Conservation (phyloP, 2,329 filamentous ascomycete species). For the Phyllosticta capitalensis region DNA sequence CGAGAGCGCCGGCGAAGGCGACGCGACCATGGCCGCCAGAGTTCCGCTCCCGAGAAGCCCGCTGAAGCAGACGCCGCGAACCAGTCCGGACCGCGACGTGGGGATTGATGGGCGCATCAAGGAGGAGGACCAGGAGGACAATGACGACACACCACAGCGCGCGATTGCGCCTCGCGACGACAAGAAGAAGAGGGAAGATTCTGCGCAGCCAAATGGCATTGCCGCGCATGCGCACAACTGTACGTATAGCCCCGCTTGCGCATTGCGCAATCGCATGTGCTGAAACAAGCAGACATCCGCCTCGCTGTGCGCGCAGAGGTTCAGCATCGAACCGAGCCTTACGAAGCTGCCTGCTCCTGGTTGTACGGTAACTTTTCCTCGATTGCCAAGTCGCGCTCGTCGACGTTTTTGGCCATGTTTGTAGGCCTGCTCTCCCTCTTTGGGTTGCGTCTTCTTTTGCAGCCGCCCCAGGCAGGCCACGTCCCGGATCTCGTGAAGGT, state of each 20-base stretch:
- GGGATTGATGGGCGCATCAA: slow-evolving; percentile 19
- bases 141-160: slow-evolving; percentile 16
- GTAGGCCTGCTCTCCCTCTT: slow-evolving; percentile 56
- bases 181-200: slow-evolving; percentile 19
- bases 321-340: slow-evolving; percentile 74
- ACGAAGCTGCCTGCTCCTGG: slow-evolving; percentile 62
- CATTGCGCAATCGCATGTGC: slow-evolving; percentile 5
- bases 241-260: slow-evolving; percentile 26
- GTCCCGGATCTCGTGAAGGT: slow-evolving; percentile 85
- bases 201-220: slow-evolving; percentile 13
- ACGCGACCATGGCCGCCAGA: slow-evolving; percentile 43
- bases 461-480: slow-evolving; percentile 56
- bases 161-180: slow-evolving; percentile 17
- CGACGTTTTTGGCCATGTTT: slow-evolving; percentile 52
- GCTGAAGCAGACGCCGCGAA: slow-evolving; percentile 44
- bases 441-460: slow-evolving; percentile 55
- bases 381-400: slow-evolving; percentile 61
- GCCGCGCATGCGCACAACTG: slow-evolving; percentile 34
- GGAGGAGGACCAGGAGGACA: slow-evolving; percentile 15
- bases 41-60: slow-evolving; percentile 53
- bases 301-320: slow-evolving; percentile 83
- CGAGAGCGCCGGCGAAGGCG: slow-evolving; percentile 45
- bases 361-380: slow-evolving; percentile 50
- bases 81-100: slow-evolving; percentile 39
- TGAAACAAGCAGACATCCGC: slow-evolving; percentile 41